A percentile compares a stretch with the other conserved stretches of the same genome.
Evolutionary conservation across 2,329 filamentous ascomycete species (phyloP).

Genomic region (Diaporthe caulivora): DNA sequence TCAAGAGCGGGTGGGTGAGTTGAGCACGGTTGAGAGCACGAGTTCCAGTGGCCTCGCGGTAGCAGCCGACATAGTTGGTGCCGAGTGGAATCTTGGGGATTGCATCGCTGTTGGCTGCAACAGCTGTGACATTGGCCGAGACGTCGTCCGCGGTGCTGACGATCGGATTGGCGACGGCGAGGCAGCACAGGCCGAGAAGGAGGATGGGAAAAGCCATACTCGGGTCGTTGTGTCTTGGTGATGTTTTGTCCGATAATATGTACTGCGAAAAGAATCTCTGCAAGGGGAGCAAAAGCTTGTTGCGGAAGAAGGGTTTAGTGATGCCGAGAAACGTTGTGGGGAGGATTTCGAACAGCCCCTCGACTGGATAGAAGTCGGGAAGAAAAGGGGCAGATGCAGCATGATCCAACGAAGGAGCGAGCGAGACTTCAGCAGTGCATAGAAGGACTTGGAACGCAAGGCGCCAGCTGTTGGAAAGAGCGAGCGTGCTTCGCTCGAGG

Average conservation of each 20-base stretch:
- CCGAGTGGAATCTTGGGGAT: not conserved
- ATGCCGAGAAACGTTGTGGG: not conserved
- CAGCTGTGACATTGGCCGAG: slow-evolving; percentile 29
- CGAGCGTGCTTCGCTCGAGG: not conserved
- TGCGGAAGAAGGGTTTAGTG: not conserved
- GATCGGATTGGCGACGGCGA: slow-evolving; percentile 7
- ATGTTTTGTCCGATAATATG: not conserved
- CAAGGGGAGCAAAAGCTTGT: not conserved
- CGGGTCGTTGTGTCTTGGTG: not conserved
- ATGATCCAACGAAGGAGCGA: not conserved
- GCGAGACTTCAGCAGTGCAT: too few relatives aligned
- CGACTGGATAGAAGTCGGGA: not conserved
- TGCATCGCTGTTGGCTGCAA: slow-evolving; percentile 40
- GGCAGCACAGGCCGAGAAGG: slow-evolving; percentile 36
- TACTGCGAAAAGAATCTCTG: not conserved
- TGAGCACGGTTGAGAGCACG: slow-evolving; percentile 10
- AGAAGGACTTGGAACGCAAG: too few relatives aligned
- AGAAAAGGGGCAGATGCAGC: not conserved
- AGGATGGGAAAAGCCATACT: slow-evolving; percentile 19
- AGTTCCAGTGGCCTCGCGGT: not conserved
- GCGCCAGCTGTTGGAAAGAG: not conserved
- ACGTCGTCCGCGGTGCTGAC: slow-evolving; percentile 45
- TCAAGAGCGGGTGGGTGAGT: slow-evolving; percentile 46
- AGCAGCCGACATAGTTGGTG: slow-evolving; percentile 22
- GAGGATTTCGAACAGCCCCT: not conserved